Evolutionary conservation across 345 rosid genomes (phyloP), one percentile per base, ranked within the genome.

Genomic region (Hibiscus mutabilis): DNA sequence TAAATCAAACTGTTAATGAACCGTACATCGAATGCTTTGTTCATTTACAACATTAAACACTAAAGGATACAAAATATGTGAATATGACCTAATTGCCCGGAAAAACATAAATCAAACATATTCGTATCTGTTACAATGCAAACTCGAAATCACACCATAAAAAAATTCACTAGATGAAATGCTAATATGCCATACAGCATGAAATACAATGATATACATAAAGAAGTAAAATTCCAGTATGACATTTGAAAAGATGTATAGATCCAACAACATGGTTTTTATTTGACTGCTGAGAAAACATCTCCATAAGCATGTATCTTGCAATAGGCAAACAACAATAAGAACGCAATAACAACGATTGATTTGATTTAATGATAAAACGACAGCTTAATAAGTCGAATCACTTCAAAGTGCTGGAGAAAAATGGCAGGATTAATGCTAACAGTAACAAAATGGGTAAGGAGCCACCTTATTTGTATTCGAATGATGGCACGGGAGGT

Each of bases 401-500:
- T 9, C 60, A 56, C 15, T 56, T 56, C 14, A 9, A 56, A 56
- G 27, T 56, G 29, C 29, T 22, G 40, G 60, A 8, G 11, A 12
- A 21, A 19, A 9, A 40, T 13, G 12, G 12, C 44, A 6, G 33
- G 53, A 65, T 22, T 22, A 4, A 0, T 6, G 53, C 10, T 22
- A 22, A 22, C 21, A 2, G 19, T 15, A 4, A 6, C 35, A 44
- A 65, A 65, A 44, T 65, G 29, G 61, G 33, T 18, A 13, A 16
- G 16, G 47, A 33, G 3, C n/a, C 58, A 69, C 21, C 73, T 86
- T 78, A 90, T 86, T 90, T 90, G 81, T 81, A 88, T 61, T 90
- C 91, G 66, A 80, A 90, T 25, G 78, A 81, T 25, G 96, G 96
- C 67, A 88, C 91, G 0, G 88, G 93, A 49, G 96, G 96, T 15